phyloP scores from a whole-genome alignment of 1,139 yeast genomes.

The Suhomyces maxii region DNA sequence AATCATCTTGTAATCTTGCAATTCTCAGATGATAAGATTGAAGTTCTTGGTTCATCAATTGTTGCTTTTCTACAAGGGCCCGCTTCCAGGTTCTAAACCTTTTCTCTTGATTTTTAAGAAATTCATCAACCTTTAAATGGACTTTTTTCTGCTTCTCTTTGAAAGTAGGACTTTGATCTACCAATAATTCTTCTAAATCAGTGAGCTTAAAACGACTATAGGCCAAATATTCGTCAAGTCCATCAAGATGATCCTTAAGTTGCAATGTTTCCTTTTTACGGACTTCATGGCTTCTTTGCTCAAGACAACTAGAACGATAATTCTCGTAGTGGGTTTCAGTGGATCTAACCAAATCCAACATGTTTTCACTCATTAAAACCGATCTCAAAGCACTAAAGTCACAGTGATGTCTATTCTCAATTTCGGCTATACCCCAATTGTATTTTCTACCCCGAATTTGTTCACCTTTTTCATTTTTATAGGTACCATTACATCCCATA shows the following conservation, averaged over 20 bases:
- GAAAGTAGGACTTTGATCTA: conserved; percentile 45
- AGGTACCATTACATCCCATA: conserved; percentile 48
- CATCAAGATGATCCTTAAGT: conserved; percentile 5
- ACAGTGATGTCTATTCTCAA: conserved; percentile 64
- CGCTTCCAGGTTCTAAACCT: conserved; percentile 68
- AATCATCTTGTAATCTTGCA: conserved; percentile 6
- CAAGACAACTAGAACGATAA: conserved; percentile 48
- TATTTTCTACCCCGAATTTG: conserved; percentile 64
- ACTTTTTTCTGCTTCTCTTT: conserved; percentile 45
- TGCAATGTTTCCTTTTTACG: conserved; percentile 1
- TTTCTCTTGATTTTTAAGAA: conserved; percentile 54
- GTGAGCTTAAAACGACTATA: conserved; percentile 42
- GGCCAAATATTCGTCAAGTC: conserved; percentile 19
- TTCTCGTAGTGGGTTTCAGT: conserved; percentile 59
- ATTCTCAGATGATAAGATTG: conserved; percentile 46
- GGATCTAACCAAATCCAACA: conserved; percentile 59
- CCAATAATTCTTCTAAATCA: conserved; percentile 20
- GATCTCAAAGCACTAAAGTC: conserved; percentile 59
- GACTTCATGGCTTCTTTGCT: conserved; percentile 24
- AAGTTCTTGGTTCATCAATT: conserved; percentile 55
- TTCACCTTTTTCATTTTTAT: conserved; percentile 33
- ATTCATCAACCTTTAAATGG: conserved; percentile 41
- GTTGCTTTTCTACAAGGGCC: conserved; percentile 57
- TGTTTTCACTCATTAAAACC: conserved; percentile 50
- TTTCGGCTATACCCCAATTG: conserved; percentile 74